phyloP scores from a whole-genome alignment of 805 yeast species.

The Vanderwaltozyma tropicalis region DNA sequence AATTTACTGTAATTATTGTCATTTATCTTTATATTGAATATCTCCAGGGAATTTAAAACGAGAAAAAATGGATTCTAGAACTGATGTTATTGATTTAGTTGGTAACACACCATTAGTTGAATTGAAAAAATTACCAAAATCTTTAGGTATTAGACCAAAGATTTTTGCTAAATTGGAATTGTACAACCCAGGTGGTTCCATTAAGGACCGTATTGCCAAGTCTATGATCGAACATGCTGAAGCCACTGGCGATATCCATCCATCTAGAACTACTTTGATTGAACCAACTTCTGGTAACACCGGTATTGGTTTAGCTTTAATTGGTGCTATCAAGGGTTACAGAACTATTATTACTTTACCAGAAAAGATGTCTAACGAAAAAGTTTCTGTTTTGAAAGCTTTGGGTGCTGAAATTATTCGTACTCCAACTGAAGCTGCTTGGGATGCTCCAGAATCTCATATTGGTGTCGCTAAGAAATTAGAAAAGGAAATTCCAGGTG shows the following conservation, averaged over 20 bases:
- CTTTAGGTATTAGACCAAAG: conserved; percentile 61
- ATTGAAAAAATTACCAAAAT: conserved; percentile 66
- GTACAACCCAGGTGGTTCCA: conserved; percentile 85
- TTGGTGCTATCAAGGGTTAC: conserved; percentile 82
- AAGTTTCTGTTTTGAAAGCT: conserved; percentile 78
- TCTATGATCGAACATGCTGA: conserved; percentile 84
- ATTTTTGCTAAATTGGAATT: conserved; percentile 67
- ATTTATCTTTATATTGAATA: too few relatives aligned
- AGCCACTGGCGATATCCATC: conserved; percentile 62
- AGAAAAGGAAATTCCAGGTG: conserved; percentile 75
- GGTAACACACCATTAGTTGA: conserved; percentile 79
- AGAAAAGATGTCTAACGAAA: conserved; percentile 86
- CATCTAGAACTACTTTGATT: conserved; percentile 67
- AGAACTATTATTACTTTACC: conserved; percentile 81
- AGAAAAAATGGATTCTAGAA: conserved; percentile 16
- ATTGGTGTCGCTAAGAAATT: conserved; percentile 78
- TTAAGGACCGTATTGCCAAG: conserved; percentile 80
- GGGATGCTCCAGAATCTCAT: conserved; percentile 87
- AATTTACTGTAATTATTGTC: too few relatives aligned
- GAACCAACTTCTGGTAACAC: conserved; percentile 91
- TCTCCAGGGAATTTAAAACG: too few relatives aligned
- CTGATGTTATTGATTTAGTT: conserved; percentile 57
- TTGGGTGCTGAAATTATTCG: conserved; percentile 85
- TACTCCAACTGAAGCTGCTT: conserved; percentile 87
- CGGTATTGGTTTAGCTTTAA: conserved; percentile 79